These are phyloP conservation scores for Hygrophila difformis DNA, from an alignment of 257 asterid species.

Conservation along the genomic window DNA sequence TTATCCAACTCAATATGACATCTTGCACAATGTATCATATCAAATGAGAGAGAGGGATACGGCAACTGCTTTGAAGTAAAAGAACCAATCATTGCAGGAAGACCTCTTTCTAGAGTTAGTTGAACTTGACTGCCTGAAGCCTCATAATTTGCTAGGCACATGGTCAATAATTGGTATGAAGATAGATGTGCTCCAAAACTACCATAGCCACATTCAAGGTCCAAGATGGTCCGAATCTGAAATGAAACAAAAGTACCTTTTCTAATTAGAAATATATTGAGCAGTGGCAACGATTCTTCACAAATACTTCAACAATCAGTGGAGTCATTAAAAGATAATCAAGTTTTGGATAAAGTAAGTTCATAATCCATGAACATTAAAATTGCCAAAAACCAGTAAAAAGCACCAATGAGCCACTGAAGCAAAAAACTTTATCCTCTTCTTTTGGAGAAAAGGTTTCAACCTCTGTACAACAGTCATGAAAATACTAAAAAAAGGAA, in stretches of 20 bases:
- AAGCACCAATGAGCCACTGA: too few relatives aligned
- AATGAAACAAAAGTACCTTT: constrained; percentile 1
- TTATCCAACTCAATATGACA: constrained; percentile 89
- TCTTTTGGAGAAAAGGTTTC: too few relatives aligned
- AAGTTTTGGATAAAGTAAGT: too few relatives aligned
- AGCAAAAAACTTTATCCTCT: too few relatives aligned
- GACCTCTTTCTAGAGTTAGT: constrained; percentile 95
- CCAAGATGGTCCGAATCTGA: constrained; percentile 86
- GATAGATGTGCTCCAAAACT: constrained; percentile 94
- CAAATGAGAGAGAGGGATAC: constrained; percentile 88
- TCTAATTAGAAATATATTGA: too few relatives aligned
- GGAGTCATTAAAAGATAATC: too few relatives aligned
- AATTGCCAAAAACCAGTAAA: too few relatives aligned
- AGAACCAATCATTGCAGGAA: constrained; percentile 95
- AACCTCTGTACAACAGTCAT: too few relatives aligned
- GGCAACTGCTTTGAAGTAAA: constrained; percentile 86
- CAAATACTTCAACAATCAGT: too few relatives aligned
- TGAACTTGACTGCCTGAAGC: constrained; percentile 99
- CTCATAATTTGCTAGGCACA: constrained; percentile 92
- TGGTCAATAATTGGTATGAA: constrained; percentile 68
- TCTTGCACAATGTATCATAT: constrained; percentile 95
- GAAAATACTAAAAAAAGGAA: too few relatives aligned
- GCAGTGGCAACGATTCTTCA: too few relatives aligned
- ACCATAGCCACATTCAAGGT: constrained; percentile 97
- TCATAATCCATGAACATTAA: too few relatives aligned